Base-by-base conservation (phyloP, 345 rosid species). In the Eucalyptus tenuipes region DNA sequence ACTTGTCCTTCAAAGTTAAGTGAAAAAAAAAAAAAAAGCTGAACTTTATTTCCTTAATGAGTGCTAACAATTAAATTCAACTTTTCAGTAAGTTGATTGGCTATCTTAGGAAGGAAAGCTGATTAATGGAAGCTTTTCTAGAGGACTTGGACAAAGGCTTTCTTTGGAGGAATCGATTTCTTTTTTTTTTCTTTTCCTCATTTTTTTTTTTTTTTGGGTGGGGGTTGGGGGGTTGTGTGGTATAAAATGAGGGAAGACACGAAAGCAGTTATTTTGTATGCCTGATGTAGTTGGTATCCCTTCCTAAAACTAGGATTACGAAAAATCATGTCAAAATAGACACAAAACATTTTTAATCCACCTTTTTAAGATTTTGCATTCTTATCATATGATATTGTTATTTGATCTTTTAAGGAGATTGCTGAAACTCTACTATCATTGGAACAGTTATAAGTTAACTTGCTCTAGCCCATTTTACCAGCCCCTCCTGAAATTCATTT, bases 121-220 rank as follows among this genome's bases (percentile, higher is more conserved):
- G 47, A 75, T 75, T 47, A 75, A 68, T 10, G 47, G 47, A 17
- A 75, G 7, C 45, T 75, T 75, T 20, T 75, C 82, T 18, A 37
- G 82, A 75, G 47, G 47, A 20, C 15, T 10, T 75, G 82, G 45
- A 75, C 82, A 75, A 75, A 40, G 82, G 82, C 47, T 75, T 75
- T 75, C 45, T 75, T 75, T 37, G 27, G 47, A 37, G 14, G 9
- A 37, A 71, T 75, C 2, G 13, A 37, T 37, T 71, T 64, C 20
- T n/a, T n/a, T n/a, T 4, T 37, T 37, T n/a, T 64, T 12, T 0
- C 1, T 14, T 37, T 33, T 8, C 37, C 1, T 22, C 11, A 2
- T 25, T 11, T 27, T 12, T 61, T 61, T 61, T 61, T 66, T n/a
- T n/a, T 61, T 29, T 27, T 12, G 8, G 8, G 15, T 22, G 27